phyloP scores from a whole-genome alignment of 169 alveolate species.

The Plasmodium billcollinsi region DNA sequence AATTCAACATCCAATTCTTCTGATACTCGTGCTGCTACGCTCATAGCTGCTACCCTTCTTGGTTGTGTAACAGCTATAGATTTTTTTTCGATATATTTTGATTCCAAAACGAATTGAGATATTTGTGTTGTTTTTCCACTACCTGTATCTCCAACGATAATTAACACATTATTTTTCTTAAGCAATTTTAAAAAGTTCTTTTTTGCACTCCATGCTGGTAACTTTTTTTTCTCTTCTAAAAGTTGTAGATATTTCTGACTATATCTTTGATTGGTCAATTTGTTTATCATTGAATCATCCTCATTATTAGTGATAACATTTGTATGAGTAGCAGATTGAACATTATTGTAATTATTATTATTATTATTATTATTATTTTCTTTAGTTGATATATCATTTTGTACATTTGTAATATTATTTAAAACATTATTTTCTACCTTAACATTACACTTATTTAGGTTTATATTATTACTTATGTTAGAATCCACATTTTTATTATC shows the following conservation, averaged over 20 bases:
- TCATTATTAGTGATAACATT: too few species aligned
- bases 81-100: constrained; percentile 86
- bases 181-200: constrained; percentile 88
- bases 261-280: constrained; percentile 77
- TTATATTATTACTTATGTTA: background rate
- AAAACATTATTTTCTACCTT: background rate
- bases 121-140: constrained; percentile 99
- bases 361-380: background rate
- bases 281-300: constrained; percentile 22
- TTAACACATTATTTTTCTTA: constrained; percentile 82
- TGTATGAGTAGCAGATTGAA: background rate
- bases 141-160: constrained; percentile 97
- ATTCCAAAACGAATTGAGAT: constrained; percentile 95
- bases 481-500: background rate
- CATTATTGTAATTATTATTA: background rate
- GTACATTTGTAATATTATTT: background rate
- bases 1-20: constrained; percentile 97
- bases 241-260: constrained; percentile 86
- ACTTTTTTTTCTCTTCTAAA: constrained; percentile 86
- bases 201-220: constrained; percentile 93
- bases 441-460: background rate
- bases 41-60: constrained; percentile 99
- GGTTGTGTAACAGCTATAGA: constrained; percentile 99
- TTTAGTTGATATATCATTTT: background rate
- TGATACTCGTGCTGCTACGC: constrained; percentile 98